Conservation (phyloP, 495 filamentous ascomycete genomes). For the Aspergillus homomorphus region DNA sequence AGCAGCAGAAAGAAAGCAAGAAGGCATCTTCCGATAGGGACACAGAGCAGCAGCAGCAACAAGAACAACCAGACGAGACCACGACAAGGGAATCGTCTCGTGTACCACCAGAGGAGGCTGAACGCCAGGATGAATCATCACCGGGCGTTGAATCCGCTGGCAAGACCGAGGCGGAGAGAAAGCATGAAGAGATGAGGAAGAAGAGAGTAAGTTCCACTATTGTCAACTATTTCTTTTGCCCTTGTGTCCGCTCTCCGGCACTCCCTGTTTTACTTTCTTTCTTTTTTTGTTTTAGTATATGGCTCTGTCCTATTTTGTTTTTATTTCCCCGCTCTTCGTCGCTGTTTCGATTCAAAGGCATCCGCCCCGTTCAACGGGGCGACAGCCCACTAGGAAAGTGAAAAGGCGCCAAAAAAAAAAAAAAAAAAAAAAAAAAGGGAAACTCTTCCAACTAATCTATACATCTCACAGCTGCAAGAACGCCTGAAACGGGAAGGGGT, state of each 20-base stretch:
- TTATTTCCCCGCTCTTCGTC: slow-evolving; percentile 1
- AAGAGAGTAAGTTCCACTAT: slow-evolving; percentile 59
- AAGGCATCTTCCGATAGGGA: slow-evolving; percentile 3
- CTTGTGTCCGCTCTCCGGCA: too few relatives aligned
- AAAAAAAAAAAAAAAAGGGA: background rate
- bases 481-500: slow-evolving; percentile 75
- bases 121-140: slow-evolving; percentile 11
- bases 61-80: background rate
- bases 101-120: slow-evolving; percentile 1
- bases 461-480: slow-evolving; percentile 50
- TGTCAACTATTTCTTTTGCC: slow-evolving; percentile 4
- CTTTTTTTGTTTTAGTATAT: too few relatives aligned
- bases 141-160: background rate
- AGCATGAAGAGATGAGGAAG: slow-evolving; percentile 72
- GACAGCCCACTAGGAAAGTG: too few relatives aligned
- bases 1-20: slow-evolving; percentile 39
- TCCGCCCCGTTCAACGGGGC: background rate
- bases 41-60: slow-evolving; percentile 3
- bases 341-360: background rate
- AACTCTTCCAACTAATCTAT: slow-evolving; percentile 1
- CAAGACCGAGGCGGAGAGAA: slow-evolving; percentile 86
- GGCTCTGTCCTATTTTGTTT: too few relatives aligned
- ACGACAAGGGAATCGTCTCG: background rate
- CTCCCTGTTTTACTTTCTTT: slow-evolving; percentile 3
- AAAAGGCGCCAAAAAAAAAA: too few relatives aligned